These are phyloP conservation scores for Aspergillus ellipticus DNA, from an alignment of 495 filamentous ascomycete species.

Conservation along the genomic window DNA sequence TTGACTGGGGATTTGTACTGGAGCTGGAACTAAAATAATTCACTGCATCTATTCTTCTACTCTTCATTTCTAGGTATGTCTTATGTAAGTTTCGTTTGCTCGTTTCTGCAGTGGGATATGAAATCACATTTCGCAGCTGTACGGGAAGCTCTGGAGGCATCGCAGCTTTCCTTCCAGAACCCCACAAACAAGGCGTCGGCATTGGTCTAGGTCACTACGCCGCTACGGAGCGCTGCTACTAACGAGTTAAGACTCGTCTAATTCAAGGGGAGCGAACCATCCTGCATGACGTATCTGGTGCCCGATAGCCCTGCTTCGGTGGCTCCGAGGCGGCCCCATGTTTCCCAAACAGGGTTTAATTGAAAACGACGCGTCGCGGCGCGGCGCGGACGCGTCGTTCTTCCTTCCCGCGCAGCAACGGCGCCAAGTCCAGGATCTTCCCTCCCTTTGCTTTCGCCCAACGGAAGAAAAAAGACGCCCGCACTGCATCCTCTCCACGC, in stretches of 20 bases:
- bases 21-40: too few relatives aligned
- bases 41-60: too few relatives aligned
- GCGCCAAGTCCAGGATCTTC: conserved; percentile 19
- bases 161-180: too few relatives aligned
- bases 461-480: conserved; percentile 18
- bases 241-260: too few relatives aligned
- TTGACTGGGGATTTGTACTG: too few relatives aligned
- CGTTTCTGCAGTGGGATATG: background rate
- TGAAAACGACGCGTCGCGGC: conserved; percentile 31
- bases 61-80: too few relatives aligned
- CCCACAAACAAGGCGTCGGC: too few relatives aligned
- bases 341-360: conserved; percentile 33
- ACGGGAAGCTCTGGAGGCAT: too few relatives aligned
- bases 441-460: conserved; percentile 19
- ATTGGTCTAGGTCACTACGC: too few relatives aligned
- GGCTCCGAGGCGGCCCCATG: background rate
- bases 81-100: background rate
- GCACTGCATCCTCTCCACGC: conserved; percentile 8
- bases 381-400: too few relatives aligned
- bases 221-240: too few relatives aligned
- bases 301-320: background rate
- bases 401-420: conserved; percentile 14
- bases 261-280: background rate
- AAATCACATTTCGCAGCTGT: background rate
- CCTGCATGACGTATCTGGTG: background rate